These are phyloP conservation scores for Anthracocystis walkeri DNA, from an alignment of 1,284 basidiomycete species.

Conservation along the genomic window DNA sequence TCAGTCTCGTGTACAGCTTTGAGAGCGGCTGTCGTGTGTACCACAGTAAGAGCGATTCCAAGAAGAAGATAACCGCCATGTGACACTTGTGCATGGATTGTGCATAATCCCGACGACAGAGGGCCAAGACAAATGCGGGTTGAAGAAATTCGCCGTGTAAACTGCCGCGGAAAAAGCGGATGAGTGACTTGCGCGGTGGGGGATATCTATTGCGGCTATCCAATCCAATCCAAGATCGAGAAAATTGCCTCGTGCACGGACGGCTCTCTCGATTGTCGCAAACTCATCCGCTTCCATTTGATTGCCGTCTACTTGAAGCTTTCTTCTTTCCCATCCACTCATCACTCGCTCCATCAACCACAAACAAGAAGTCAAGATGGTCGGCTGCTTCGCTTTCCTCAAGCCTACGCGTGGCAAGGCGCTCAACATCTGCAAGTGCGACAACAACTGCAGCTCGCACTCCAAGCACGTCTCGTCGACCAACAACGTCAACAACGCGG, in stretches of 20 bases:
- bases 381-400: slow-evolving; percentile 43
- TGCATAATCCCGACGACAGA: no score
- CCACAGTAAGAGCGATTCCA: no score
- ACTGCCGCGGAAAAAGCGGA: slow-evolving; percentile 1
- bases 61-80: no score
- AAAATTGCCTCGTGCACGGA: slow-evolving; percentile 1
- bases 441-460: slow-evolving; percentile 19
- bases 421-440: slow-evolving; percentile 20
- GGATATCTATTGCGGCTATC: neutral
- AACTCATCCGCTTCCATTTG: neutral
- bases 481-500: neutral
- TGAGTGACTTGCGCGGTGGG: neutral
- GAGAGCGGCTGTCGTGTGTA: no score
- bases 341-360: neutral
- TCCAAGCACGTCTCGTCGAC: neutral
- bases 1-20: no score
- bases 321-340: slow-evolving; percentile 5
- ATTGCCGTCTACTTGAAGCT: neutral
- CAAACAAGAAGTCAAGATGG: slow-evolving; percentile 7
- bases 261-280: neutral
- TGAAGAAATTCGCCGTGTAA: neutral
- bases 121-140: neutral
- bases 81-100: no score
- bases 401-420: slow-evolving; percentile 27
- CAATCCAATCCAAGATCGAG: neutral